Evolutionary conservation across 495 filamentous ascomycete genomes (phyloP).

Genomic region (Neurospora pannonica): DNA sequence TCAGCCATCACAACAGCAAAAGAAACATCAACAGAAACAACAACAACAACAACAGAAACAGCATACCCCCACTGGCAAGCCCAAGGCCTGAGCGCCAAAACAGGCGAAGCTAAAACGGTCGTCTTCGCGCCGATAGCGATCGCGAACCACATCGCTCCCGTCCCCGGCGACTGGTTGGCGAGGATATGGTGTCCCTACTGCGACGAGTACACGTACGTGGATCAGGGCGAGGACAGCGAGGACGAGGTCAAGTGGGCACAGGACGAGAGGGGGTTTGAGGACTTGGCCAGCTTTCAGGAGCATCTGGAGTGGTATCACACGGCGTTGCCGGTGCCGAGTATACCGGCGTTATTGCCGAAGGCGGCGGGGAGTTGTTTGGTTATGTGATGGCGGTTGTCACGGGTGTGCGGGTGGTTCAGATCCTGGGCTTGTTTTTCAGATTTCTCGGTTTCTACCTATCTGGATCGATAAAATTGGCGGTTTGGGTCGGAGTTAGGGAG

Average conservation of each 20-base stretch:
- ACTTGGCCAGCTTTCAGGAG: slow-evolving; percentile 29
- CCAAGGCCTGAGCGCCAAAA: slow-evolving; percentile 7
- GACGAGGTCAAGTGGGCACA: slow-evolving; percentile 33
- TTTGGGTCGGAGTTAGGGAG: neutral
- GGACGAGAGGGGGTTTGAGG: slow-evolving; percentile 33
- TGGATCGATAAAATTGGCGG: neutral
- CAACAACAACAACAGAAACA: slow-evolving; percentile 4
- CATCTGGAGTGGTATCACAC: slow-evolving; percentile 41
- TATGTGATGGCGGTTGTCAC: slow-evolving; percentile 26
- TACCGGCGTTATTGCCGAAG: slow-evolving; percentile 7
- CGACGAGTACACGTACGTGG: slow-evolving; percentile 38
- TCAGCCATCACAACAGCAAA: neutral
- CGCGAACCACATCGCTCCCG: slow-evolving; percentile 38
- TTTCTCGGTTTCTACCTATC: neutral
- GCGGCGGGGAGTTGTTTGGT: slow-evolving; percentile 20
- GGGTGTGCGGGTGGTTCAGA: neutral
- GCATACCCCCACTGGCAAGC: slow-evolving; percentile 27
- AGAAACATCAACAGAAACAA: neutral
- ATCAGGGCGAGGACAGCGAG: slow-evolving; percentile 31
- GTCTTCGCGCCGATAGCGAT: slow-evolving; percentile 40
- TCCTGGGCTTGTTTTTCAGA: neutral
- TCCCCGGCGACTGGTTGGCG: slow-evolving; percentile 31
- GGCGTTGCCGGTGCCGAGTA: slow-evolving; percentile 20
- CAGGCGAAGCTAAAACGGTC: slow-evolving; percentile 29
- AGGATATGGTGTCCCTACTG: slow-evolving; percentile 36